These are phyloP conservation scores for Dendrobium officinale DNA, from an alignment of 106 monocot genomes.

Conservation along the genomic window DNA sequence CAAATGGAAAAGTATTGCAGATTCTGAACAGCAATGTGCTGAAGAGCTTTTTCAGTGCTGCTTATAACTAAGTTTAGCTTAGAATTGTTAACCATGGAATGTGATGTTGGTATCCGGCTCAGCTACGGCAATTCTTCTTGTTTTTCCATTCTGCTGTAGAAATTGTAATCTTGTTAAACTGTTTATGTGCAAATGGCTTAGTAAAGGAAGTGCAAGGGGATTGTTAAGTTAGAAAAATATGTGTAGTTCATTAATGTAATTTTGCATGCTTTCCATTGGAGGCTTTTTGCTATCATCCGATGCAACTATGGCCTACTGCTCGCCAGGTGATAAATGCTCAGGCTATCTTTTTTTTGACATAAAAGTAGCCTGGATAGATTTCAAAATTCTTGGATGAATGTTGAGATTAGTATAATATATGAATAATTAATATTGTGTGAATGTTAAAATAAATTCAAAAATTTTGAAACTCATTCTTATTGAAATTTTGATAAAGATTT, in stretches of 20 bases:
- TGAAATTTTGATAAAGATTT: too few species aligned
- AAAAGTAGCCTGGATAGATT: too few species aligned
- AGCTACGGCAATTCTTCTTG: not conserved
- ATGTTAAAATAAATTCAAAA: too few species aligned
- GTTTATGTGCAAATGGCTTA: not conserved
- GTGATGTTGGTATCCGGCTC: not conserved
- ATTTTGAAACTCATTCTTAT: too few species aligned
- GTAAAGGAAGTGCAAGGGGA: not conserved
- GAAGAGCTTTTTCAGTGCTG: conserved; percentile 46
- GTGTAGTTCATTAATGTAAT: not conserved
- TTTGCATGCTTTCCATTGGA: not conserved
- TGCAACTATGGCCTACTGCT: too few species aligned
- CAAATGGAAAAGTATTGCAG: conserved; percentile 47
- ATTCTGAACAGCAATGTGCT: conserved; percentile 49
- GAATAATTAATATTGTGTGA: too few species aligned
- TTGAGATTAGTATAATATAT: too few species aligned
- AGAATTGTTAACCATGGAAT: not conserved
- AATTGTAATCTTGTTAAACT: not conserved
- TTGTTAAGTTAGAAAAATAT: not conserved
- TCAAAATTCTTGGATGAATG: too few species aligned
- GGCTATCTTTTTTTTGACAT: too few species aligned
- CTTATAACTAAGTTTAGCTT: conserved; percentile 30
- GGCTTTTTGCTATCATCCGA: too few species aligned
- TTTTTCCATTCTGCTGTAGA: not conserved
- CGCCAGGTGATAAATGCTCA: too few species aligned